phyloP scores from a whole-genome alignment of 106 monocot species.

The Apostasia ramifera region DNA sequence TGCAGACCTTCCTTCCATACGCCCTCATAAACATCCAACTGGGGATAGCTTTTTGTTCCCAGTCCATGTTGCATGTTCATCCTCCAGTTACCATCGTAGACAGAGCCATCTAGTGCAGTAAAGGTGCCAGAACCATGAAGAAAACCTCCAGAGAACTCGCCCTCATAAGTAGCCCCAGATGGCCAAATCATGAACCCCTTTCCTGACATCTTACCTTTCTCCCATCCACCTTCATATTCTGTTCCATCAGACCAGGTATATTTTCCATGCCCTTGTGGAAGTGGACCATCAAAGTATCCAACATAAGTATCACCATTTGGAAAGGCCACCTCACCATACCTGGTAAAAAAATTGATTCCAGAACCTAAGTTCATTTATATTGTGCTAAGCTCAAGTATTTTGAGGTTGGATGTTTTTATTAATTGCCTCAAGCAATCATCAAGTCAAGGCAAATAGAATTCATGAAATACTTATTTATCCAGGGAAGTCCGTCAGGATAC shows the following conservation, averaged over 20 bases:
- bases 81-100: constrained; percentile 76
- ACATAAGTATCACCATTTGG: constrained; percentile 73
- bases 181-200: constrained; percentile 55
- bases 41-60: constrained; percentile 62
- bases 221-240: constrained; percentile 74
- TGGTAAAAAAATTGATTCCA: constrained; percentile 16
- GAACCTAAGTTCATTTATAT: background rate
- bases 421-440: background rate
- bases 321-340: constrained; percentile 39
- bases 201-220: constrained; percentile 65
- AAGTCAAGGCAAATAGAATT: background rate
- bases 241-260: constrained; percentile 75
- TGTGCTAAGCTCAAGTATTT: background rate
- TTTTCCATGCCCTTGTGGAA: constrained; percentile 77
- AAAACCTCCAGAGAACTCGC: constrained; percentile 76
- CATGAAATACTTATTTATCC: background rate
- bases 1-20: constrained; percentile 77
- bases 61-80: constrained; percentile 81
- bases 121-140: constrained; percentile 74
- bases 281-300: constrained; percentile 47
- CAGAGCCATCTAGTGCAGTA: constrained; percentile 48
- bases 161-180: constrained; percentile 77
- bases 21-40: constrained; percentile 73
- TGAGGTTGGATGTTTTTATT: background rate
- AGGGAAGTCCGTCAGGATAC: background rate